These are phyloP conservation scores for Tylopilus orsonianus DNA, from an alignment of 1,284 basidiomycete species.

Conservation along the genomic window DNA sequence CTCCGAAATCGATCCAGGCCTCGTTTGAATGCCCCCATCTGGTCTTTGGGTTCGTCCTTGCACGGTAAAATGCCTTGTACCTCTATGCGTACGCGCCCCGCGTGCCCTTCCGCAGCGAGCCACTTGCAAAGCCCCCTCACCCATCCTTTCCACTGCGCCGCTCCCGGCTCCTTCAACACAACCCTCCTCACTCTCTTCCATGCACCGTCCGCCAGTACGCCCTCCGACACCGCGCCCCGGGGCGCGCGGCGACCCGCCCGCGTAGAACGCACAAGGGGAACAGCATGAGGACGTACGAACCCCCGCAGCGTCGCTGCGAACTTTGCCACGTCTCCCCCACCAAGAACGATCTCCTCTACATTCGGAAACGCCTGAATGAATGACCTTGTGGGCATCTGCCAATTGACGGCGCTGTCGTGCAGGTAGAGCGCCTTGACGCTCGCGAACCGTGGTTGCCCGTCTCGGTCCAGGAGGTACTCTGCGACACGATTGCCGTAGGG, in stretches of 20 bases:
- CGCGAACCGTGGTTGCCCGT: slow-evolving; percentile 17
- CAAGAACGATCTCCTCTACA: slow-evolving; percentile 17
- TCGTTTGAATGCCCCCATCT: slow-evolving; percentile 5
- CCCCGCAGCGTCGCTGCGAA: slow-evolving; percentile 19
- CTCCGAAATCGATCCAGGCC: slow-evolving; percentile 13
- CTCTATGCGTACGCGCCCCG: slow-evolving; percentile 10
- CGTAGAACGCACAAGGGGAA: background rate
- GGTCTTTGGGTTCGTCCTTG: background rate
- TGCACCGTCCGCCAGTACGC: slow-evolving; percentile 8
- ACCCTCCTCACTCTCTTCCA: slow-evolving; percentile 17
- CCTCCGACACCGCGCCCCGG: background rate
- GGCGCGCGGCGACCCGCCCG: background rate
- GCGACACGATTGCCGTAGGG: slow-evolving; percentile 7
- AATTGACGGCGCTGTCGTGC: slow-evolving; percentile 14
- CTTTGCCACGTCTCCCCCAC: slow-evolving; percentile 13
- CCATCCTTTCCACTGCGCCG: slow-evolving; percentile 22
- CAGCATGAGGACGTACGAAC: slow-evolving; percentile 4
- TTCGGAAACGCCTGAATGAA: slow-evolving; percentile 22
- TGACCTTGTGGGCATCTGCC: slow-evolving; percentile 20
- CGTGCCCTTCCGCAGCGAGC: slow-evolving; percentile 19
- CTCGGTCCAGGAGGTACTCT: slow-evolving; percentile 13
- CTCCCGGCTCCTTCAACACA: slow-evolving; percentile 17
- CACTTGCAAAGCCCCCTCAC: slow-evolving; percentile 19
- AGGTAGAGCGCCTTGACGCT: slow-evolving; percentile 17
- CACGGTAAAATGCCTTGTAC: slow-evolving; percentile 1